Evolutionary conservation across 2,329 filamentous ascomycete species (phyloP).

Genomic region (Clonostachys solani): DNA sequence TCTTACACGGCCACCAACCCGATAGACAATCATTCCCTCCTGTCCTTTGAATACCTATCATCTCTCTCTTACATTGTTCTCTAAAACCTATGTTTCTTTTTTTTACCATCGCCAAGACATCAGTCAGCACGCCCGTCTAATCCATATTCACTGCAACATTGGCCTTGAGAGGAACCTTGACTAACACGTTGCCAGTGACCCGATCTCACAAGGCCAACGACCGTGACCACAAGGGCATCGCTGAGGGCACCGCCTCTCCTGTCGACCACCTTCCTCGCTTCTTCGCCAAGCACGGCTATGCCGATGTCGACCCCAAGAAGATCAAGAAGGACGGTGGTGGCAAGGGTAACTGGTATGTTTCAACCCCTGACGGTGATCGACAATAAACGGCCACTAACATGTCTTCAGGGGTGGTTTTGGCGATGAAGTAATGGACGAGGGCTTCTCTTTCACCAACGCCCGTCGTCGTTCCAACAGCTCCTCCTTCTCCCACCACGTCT

Average conservation of each 20-base stretch:
- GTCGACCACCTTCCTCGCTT: constrained; percentile 81
- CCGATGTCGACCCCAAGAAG: constrained; percentile 82
- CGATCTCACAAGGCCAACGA: constrained; percentile 95
- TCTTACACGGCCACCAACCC: too few species aligned
- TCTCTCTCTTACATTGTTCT: neutral
- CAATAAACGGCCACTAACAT: neutral
- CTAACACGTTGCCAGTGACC: constrained; percentile 64
- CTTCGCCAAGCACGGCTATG: constrained; percentile 84
- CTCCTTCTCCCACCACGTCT: constrained; percentile 63
- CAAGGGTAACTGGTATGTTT: constrained; percentile 81
- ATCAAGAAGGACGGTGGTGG: constrained; percentile 95
- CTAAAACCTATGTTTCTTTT: neutral
- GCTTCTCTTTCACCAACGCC: constrained; percentile 78
- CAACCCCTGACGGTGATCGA: neutral
- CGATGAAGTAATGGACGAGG: constrained; percentile 78
- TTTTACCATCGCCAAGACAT: neutral
- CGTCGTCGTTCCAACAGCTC: constrained; percentile 93
- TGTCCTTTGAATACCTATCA: neutral
- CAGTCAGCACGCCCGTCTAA: neutral
- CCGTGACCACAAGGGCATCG: constrained; percentile 78
- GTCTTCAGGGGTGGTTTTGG: constrained; percentile 70
- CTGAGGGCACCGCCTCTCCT: constrained; percentile 65
- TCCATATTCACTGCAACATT: neutral
- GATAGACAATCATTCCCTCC: neutral
- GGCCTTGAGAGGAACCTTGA: neutral